Percentiles rank a stretch among this genome's conserved stretches.
Evolutionary conservation across 495 filamentous ascomycete genomes (phyloP).

Genomic region (Penicillium diatomitis): DNA sequence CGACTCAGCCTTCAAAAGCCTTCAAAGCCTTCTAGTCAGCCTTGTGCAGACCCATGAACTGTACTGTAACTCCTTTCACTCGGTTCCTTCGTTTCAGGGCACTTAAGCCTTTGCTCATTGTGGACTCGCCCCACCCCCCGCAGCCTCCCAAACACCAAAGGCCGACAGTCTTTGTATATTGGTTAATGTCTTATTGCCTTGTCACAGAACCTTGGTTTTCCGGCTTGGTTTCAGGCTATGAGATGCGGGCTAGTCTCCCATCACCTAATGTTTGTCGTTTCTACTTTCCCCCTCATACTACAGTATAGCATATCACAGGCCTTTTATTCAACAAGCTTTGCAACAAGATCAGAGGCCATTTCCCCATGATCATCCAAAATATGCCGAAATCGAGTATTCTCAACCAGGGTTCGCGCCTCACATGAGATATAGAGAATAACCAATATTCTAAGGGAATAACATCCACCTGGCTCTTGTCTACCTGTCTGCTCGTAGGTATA

Average conservation of each 20-base stretch:
- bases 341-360: conserved; percentile 1
- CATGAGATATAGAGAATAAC: background rate
- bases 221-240: background rate
- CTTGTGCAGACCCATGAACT: too few species aligned
- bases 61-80: too few species aligned
- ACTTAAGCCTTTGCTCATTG: too few species aligned
- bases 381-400: background rate
- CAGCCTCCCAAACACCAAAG: too few species aligned
- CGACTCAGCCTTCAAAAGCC: too few species aligned
- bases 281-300: background rate
- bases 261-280: background rate
- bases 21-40: background rate
- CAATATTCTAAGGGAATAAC: background rate
- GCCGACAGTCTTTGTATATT: too few species aligned
- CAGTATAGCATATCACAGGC: background rate
- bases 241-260: background rate
- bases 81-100: too few species aligned
- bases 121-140: too few species aligned
- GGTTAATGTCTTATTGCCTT: background rate
- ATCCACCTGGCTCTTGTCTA: background rate
- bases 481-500: background rate
- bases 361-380: background rate
- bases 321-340: background rate
- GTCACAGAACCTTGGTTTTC: background rate
- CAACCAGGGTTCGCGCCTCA: background rate